Percentiles rank a stretch among this genome's conserved stretches.
Evolutionary conservation across 2,329 filamentous ascomycete genomes (phyloP).

Genomic region (Aureobasidium pullulans): DNA sequence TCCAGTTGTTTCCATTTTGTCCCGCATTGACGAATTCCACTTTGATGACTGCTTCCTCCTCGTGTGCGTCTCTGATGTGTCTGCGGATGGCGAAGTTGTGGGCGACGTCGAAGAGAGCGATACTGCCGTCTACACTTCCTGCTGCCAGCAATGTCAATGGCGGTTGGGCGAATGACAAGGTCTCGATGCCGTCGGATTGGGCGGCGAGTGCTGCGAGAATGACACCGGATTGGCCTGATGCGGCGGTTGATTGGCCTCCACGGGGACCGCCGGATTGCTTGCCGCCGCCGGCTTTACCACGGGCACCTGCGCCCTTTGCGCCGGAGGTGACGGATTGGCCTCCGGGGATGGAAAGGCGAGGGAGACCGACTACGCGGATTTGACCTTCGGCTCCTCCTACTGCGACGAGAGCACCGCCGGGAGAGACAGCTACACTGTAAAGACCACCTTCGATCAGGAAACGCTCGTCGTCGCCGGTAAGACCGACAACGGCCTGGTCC

Average conservation of each 20-base stretch:
- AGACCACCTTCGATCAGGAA: conserved; percentile 89
- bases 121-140: conserved; percentile 58
- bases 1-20: conserved; percentile 41
- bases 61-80: conserved; percentile 74
- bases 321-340: conserved; percentile 28
- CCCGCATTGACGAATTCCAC: conserved; percentile 68
- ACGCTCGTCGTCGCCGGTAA: conserved; percentile 76
- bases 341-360: conserved; percentile 44
- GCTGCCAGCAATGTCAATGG: conserved; percentile 55
- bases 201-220: conserved; percentile 80
- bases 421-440: conserved; percentile 79
- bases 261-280: conserved; percentile 36
- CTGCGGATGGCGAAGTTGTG: conserved; percentile 81
- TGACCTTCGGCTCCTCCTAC: conserved; percentile 82
- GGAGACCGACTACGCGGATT: conserved; percentile 78
- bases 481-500: conserved; percentile 59
- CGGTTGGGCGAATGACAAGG: conserved; percentile 57
- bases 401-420: conserved; percentile 69
- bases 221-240: conserved; percentile 52
- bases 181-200: conserved; percentile 73
- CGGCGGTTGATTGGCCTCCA: conserved; percentile 33
- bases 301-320: conserved; percentile 38
- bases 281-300: conserved; percentile 40
- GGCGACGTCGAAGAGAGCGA: conserved; percentile 79
- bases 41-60: conserved; percentile 85